Evolutionary conservation across 495 filamentous ascomycete species (phyloP).

Genomic region (Penicillium maclennaniae): DNA sequence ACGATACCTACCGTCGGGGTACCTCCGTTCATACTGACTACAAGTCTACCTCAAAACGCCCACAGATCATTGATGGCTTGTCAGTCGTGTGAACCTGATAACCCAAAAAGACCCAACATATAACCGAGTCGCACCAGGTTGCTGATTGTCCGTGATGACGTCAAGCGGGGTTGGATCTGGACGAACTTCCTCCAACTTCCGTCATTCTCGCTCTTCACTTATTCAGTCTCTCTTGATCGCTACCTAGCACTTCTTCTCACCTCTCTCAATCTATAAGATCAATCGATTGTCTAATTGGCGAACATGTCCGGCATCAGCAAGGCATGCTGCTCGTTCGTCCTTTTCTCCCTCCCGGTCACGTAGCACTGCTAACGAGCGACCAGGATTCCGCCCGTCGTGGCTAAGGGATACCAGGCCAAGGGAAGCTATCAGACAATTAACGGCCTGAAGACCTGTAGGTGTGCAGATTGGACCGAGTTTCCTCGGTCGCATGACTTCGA

Average conservation of each 20-base stretch:
- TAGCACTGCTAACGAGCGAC: conserved; percentile 1
- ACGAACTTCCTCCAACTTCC: neutral
- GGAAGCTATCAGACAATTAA: conserved; percentile 58
- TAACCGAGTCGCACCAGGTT: conserved; percentile 5
- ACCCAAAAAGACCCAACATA: neutral
- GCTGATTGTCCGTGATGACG: conserved; percentile 22
- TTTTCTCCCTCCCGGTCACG: neutral
- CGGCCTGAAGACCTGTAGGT: conserved; percentile 60
- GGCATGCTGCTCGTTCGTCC: conserved; percentile 45
- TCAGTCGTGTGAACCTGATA: neutral
- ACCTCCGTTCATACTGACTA: neutral
- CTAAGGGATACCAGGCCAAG: conserved; percentile 56
- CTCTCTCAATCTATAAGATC: neutral
- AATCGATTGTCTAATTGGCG: conserved; percentile 9
- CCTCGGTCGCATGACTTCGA: neutral
- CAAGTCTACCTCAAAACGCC: no score
- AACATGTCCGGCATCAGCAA: conserved; percentile 47
- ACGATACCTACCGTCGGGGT: neutral
- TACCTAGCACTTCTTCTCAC: neutral
- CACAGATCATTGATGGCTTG: no score
- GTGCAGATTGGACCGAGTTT: neutral
- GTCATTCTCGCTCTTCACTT: neutral
- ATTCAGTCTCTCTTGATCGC: neutral
- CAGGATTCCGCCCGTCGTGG: conserved; percentile 51
- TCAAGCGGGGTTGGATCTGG: conserved; percentile 16